A percentile compares a stretch with the other conserved stretches of the same genome.
These are phyloP conservation scores for Umbelopsis ramanniana DNA, from an alignment of 192 early-diverging fungal genomes.

Conservation along the genomic window DNA sequence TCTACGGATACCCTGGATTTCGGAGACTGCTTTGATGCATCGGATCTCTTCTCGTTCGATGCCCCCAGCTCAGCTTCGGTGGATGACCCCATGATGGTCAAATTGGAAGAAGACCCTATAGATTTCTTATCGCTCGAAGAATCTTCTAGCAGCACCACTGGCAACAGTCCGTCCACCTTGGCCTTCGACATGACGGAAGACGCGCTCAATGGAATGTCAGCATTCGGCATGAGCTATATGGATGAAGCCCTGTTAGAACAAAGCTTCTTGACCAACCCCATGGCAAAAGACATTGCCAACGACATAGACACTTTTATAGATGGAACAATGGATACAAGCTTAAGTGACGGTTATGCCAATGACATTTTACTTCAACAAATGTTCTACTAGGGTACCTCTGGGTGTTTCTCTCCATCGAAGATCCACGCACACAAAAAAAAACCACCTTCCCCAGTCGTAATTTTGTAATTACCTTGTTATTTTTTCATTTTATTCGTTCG, in stretches of 20 bases:
- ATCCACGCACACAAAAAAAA: no score
- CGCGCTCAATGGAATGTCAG: not conserved
- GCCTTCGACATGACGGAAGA: slow-evolving; percentile 1
- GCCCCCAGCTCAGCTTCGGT: not conserved
- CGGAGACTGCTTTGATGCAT: slow-evolving; percentile 32
- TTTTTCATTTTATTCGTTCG: no score
- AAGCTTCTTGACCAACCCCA: slow-evolving; percentile 6
- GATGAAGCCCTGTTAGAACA: slow-evolving; percentile 3
- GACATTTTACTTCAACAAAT: slow-evolving; percentile 23
- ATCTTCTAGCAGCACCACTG: slow-evolving; percentile 2
- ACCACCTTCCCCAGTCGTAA: not conserved
- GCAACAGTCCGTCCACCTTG: not conserved
- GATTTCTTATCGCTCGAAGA: slow-evolving; percentile 11
- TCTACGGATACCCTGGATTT: slow-evolving; percentile 34
- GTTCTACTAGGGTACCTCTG: slow-evolving; percentile 20
- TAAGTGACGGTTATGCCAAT: slow-evolving; percentile 13
- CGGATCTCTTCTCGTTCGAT: slow-evolving; percentile 15
- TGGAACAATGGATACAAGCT: slow-evolving; percentile 18
- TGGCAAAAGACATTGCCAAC: slow-evolving; percentile 16
- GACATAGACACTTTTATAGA: slow-evolving; percentile 22
- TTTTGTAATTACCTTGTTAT: slow-evolving; percentile 19
- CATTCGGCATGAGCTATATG: slow-evolving; percentile 14
- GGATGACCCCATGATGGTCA: slow-evolving; percentile 3
- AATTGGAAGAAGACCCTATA: slow-evolving; percentile 7
- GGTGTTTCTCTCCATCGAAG: not conserved